Percentiles rank a stretch among this genome's conserved stretches.
phyloP scores from a whole-genome alignment of 2,329 filamentous ascomycete genomes.

The Falciphora oryzae region DNA sequence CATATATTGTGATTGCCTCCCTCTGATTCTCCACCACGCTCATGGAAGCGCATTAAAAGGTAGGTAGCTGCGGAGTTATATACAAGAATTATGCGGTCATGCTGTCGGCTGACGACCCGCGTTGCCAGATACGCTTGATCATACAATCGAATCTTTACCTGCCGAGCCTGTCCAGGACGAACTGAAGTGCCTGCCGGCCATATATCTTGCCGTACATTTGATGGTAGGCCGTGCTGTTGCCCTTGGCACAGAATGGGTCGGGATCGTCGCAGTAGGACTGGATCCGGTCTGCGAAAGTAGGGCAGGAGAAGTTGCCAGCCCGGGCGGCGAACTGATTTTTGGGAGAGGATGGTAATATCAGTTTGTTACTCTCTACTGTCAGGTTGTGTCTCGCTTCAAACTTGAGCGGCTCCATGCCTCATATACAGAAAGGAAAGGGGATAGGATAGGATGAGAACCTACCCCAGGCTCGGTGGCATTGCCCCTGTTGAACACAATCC shows the following conservation, averaged over 20 bases:
- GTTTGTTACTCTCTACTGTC: conserved; percentile 11
- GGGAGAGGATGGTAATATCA: conserved; percentile 5
- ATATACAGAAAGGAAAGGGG: conserved; percentile 41
- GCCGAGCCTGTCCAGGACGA: conserved; percentile 47
- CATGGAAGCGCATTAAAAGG: too few species aligned
- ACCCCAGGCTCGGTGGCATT: conserved; percentile 51
- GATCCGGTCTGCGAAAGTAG: conserved; percentile 41
- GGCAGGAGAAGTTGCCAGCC: conserved; percentile 47
- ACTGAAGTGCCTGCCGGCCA: conserved; percentile 48
- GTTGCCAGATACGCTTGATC: too few species aligned
- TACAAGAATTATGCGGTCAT: too few species aligned
- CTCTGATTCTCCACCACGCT: too few species aligned
- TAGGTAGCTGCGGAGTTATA: too few species aligned
- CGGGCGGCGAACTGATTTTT: conserved; percentile 48
- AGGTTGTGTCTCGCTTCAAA: background rate
- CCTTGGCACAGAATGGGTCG: conserved; percentile 58
- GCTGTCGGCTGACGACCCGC: too few species aligned
- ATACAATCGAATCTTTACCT: background rate
- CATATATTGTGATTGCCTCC: background rate
- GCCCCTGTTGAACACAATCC: conserved; percentile 51
- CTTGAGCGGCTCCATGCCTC: background rate
- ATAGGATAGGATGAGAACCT: conserved; percentile 43
- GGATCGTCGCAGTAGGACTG: conserved; percentile 54
- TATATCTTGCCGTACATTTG: conserved; percentile 53
- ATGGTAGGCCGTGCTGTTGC: conserved; percentile 46